Conservation (phyloP, 306 rosid species). For the Vachellia collinsii region DNA sequence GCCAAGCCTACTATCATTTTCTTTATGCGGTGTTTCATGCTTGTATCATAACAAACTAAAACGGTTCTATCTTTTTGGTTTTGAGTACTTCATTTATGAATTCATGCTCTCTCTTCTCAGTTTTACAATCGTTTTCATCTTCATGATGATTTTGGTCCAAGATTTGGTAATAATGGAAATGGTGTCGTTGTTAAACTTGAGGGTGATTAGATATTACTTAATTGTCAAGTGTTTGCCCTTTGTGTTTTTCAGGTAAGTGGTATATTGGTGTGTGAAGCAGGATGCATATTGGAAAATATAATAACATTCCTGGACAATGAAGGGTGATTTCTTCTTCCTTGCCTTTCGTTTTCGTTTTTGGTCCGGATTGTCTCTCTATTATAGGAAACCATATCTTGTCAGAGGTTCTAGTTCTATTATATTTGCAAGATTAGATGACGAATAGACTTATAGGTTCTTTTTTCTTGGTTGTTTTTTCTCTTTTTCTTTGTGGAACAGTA, state of each 20-base stretch:
- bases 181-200: conserved; percentile 21
- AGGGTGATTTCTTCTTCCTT: conserved; percentile 64
- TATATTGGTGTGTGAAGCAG: conserved; percentile 94
- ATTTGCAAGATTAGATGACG: conserved; percentile 5
- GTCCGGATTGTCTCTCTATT: not conserved
- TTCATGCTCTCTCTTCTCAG: not conserved
- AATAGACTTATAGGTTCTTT: not conserved
- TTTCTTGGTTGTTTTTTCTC: not conserved
- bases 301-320: conserved; percentile 75
- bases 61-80: not conserved
- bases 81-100: not conserved
- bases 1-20: conserved; percentile 5
- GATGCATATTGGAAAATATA: conserved; percentile 92
- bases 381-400: not conserved
- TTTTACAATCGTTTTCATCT: not conserved
- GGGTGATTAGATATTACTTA: conserved; percentile 15
- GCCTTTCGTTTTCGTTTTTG: not conserved
- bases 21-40: not conserved
- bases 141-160: not conserved
- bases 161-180: conserved; percentile 23
- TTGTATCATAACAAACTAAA: not conserved
- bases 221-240: conserved; percentile 38
- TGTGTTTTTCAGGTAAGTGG: conserved; percentile 84
- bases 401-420: not conserved
- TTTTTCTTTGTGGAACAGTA: not conserved